Conservation (phyloP, 768 basidiomycete genomes). For the Macrolepiota albuminosa region DNA sequence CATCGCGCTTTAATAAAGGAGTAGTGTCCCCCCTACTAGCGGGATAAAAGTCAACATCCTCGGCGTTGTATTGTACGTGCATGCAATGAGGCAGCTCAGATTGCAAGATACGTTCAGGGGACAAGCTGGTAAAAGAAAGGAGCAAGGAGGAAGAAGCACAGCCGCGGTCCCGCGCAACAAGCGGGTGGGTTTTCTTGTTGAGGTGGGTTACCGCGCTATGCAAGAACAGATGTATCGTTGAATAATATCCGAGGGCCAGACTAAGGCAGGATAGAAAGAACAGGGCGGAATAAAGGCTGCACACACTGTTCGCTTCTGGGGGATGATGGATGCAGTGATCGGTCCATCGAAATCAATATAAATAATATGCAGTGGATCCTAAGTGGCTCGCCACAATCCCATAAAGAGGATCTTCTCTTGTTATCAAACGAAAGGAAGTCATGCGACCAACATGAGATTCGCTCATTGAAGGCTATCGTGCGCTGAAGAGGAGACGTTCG, state of each 20-base stretch:
- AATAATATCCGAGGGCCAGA: conserved; percentile 3
- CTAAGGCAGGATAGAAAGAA: neutral
- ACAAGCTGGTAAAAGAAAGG: neutral
- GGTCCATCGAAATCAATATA: neutral
- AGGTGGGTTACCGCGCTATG: conserved; percentile 1
- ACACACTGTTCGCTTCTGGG: neutral
- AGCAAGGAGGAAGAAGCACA: neutral
- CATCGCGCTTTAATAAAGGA: conserved; percentile 6
- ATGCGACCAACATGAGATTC: neutral
- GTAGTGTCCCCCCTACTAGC: neutral
- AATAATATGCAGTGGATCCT: neutral
- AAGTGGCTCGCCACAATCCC: neutral
- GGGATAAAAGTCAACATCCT: conserved; percentile 5
- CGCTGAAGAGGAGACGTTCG: neutral
- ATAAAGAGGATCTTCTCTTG: neutral
- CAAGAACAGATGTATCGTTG: neutral
- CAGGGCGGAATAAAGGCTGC: neutral
- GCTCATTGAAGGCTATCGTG: neutral
- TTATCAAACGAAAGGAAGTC: neutral
- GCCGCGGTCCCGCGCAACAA: conserved; percentile 10
- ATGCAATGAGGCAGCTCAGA: conserved; percentile 8
- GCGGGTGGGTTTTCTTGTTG: neutral
- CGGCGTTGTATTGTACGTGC: conserved; percentile 9
- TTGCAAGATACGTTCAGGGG: conserved; percentile 4
- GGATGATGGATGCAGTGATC: neutral